A percentile compares a stretch with the other conserved stretches of the same genome.
Evolutionary conservation across 257 asterid genomes (phyloP).

Genomic region (Solanum rostratum): DNA sequence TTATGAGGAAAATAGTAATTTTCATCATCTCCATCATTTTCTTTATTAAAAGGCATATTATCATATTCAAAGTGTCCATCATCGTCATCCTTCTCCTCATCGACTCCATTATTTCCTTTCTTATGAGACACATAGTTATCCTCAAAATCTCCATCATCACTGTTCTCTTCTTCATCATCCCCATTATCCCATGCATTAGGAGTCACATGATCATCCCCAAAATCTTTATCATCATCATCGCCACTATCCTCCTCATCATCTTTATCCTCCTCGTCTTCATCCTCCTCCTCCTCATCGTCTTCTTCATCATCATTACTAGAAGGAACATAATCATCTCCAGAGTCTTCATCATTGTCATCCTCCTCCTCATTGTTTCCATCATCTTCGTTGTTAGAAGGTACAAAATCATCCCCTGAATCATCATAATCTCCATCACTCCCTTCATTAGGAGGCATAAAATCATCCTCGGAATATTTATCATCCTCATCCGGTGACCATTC

Average conservation of each 20-base stretch:
- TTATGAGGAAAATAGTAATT: neutral
- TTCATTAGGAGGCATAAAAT: neutral
- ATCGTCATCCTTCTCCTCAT: neutral
- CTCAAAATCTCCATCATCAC: neutral
- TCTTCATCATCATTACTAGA: neutral
- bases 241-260: neutral
- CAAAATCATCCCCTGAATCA: too few species aligned
- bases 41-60: neutral
- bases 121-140: neutral
- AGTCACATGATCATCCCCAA: neutral
- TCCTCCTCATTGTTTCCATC: too few species aligned
- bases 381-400: too few species aligned
- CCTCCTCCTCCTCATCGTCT: neutral
- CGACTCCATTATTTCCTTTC: neutral
- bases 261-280: too few species aligned
- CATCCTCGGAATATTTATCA: neutral
- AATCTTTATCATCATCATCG: neutral
- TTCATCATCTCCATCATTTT: neutral
- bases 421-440: neutral
- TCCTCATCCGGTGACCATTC: neutral
- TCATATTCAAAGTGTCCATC: neutral
- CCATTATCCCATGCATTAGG: neutral
- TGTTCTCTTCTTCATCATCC: neutral
- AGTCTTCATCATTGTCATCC: neutral
- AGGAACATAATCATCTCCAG: neutral